Evolutionary conservation across 164 flowering plant species (phyloP), one percentile per base, ranked within the genome.

Genomic region (Magnolia kwangsiensis): DNA sequence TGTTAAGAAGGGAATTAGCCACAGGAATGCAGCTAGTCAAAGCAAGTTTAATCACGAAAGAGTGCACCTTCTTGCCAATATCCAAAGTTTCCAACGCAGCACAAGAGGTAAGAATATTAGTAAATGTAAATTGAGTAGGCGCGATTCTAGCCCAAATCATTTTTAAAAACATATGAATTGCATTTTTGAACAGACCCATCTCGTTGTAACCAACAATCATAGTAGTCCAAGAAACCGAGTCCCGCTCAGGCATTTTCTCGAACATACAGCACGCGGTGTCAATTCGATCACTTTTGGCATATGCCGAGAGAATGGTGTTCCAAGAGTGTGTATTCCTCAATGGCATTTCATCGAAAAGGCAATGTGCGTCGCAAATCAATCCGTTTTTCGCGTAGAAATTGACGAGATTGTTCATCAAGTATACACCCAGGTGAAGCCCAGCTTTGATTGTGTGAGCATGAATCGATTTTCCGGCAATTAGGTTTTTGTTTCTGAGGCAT

Each of bases 211-310:
- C 94, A 70, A 87, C 90, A 13, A 95, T 89, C 92, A 94, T 84
- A 0, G 91, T 77, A 55, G 97, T 89, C 96, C 95, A 94, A 0
- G 98, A 89, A 76, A 94, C 93, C 8, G 97, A 90, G 74, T 94
- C 96, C 10, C 84, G 84, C 1, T 85, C 85, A 3, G 96, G 96
- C 77, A 89, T 88, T 69, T 77, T 75, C 18, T 84, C 55, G 72
- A 94, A 91, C 2, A 94, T 0, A 0, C 19, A 37, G 20, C 18
- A 77, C 0, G 96, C 93, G 24, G 13, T 73, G 8, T 81, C 82
- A 0, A 90, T 63, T 21, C 31, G 73, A 0, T 96, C 98, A 65
- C 77, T 81, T 77, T 90, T 90, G 0, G 90, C 88, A 81, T 91
- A 89, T 0, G 87, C 88, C 0, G 98, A 94, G 14, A 92, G 78